Base-by-base conservation (phyloP, 2,329 filamentous ascomycete species). In the Juglanconis juglandina region DNA sequence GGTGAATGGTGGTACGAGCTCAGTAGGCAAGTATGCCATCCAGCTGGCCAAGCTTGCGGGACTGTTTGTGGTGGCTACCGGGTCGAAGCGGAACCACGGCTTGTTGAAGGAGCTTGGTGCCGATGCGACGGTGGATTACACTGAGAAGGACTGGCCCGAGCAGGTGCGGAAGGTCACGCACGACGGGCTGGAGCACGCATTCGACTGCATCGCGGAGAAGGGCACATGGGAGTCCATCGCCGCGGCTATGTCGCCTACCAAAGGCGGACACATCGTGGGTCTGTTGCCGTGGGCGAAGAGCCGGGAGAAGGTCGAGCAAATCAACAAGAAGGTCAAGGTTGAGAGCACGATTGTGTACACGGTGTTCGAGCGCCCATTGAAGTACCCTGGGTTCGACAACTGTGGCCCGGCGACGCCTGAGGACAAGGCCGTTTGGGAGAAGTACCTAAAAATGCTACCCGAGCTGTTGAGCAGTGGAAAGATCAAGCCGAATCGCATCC, bases 81-180 rank as follows among this genome's bases (percentile, higher is more conserved):
- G 63, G 2, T 64, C 63, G 39, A 63, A 57, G 55, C 58, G 46
- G 46, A 64, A 65, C 47, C 63, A 66, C 32, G 60, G 50, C 13
- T 37, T 58, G 34, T 59, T 66, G 11, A 58, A 47, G 33, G 53
- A 42, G 13, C 61, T 65, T 5, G 64, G 64, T 30, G 64, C 64
- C 35, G 56, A 59, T 57, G 63, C 53, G 37, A 33, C 58, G 9
- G 56, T 65, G 14, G 64, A 66, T 51, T 66, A 66, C 42, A 53
- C 39, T 30, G 78, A 62, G 5, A 51, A 46, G 51, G 60, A 60
- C 57, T 63, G 60, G 60, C 57, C 53, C 14, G 75, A 75, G 4
- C 73, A 85, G 64, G 87, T 91, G 33, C 87, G 87, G 73, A 82
- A 81, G 65, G 68, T 92, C 44, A 86, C 83, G 4, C 86, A 86